Percentiles rank a stretch among this genome's conserved stretches.
Evolutionary conservation across 2,329 filamentous ascomycete species (phyloP).

Genomic region (Knufia petricola): DNA sequence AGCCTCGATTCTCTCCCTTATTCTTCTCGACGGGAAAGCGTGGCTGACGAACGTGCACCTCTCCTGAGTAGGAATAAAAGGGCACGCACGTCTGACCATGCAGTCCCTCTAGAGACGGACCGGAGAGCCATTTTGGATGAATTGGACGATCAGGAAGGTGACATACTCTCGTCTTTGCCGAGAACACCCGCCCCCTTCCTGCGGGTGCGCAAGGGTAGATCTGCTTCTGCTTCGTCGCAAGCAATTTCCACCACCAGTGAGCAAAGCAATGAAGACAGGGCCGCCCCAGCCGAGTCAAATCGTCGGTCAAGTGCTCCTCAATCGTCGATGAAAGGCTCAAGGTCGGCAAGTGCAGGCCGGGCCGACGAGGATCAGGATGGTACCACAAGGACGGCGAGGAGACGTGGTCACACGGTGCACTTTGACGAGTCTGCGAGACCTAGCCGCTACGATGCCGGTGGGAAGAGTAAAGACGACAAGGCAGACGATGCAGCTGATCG

Average conservation of each 20-base stretch:
- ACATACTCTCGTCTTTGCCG: slow-evolving; percentile 30
- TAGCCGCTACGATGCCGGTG: slow-evolving; percentile 5
- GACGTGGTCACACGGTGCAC: slow-evolving; percentile 7
- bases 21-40: slow-evolving; percentile 26
- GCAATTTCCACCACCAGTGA: slow-evolving; percentile 12
- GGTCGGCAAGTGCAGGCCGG: background rate
- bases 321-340: slow-evolving; percentile 4
- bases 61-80: slow-evolving; percentile 26
- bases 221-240: slow-evolving; percentile 17
- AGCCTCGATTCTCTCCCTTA: slow-evolving; percentile 35
- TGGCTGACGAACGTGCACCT: slow-evolving; percentile 29
- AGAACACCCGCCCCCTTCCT: slow-evolving; percentile 19
- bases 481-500: slow-evolving; percentile 14
- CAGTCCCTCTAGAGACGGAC: slow-evolving; percentile 35
- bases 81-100: slow-evolving; percentile 22
- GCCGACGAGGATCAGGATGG: background rate
- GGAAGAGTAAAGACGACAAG: slow-evolving; percentile 21
- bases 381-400: background rate
- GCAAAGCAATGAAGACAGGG: slow-evolving; percentile 3
- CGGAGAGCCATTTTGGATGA: slow-evolving; percentile 77
- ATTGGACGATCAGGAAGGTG: slow-evolving; percentile 59
- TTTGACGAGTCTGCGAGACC: background rate
- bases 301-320: slow-evolving; percentile 1
- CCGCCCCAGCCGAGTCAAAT: too few relatives aligned
- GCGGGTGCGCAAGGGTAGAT: slow-evolving; percentile 12